Base-by-base conservation (phyloP, 2,329 filamentous ascomycete genomes). In the Tolypocladium inflatum region DNA sequence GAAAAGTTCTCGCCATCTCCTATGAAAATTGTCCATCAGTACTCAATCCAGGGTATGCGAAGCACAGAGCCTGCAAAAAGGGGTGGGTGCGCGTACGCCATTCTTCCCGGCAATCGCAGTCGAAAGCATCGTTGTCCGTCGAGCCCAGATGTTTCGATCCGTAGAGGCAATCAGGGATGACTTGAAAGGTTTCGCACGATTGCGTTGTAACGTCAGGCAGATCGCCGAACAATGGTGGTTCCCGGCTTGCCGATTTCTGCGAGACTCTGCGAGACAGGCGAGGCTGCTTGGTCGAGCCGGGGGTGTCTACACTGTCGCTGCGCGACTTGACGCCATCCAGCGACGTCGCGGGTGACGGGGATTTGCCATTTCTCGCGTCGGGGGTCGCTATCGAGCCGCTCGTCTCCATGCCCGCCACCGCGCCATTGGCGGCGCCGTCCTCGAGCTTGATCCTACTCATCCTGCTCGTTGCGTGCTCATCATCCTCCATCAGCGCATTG, bases 21-120 rank as follows among this genome's bases (percentile, higher is more conserved):
- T 88, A 67, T 23, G 63, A 30, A 26, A 38, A 30, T 58, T 8
- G 10, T 61, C 64, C 62, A 57, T 62, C 59, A 55, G 33, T 39
- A 48, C 42, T 59, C 33, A 62, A 57, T 13, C n/a, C 30, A 37
- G 30, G n/a, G 11, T 2, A 37, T 52, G 48, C 30, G 48, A 35
- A 30, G 48, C 48, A n/a, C 30, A n/a, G 30, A 51, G 48, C 26
- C 23, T 37, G 59, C 55, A 58, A 30, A 21, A 37, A 37, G 30
- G 42, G 54, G 51, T 43, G 45, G 54, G 19, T 54, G 13, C 21
- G 81, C 92, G 80, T 87, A 97, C 93, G 88, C 89, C 90, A 97
- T 76, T 97, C 91, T 75, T 96, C 90, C 64, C 83, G 80, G 74
- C 94, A 99, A 71, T 99, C 94, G 75, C 94, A 99, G 73, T 97